Conservation (phyloP, 768 basidiomycete species). For the Lyophyllum decastes region DNA sequence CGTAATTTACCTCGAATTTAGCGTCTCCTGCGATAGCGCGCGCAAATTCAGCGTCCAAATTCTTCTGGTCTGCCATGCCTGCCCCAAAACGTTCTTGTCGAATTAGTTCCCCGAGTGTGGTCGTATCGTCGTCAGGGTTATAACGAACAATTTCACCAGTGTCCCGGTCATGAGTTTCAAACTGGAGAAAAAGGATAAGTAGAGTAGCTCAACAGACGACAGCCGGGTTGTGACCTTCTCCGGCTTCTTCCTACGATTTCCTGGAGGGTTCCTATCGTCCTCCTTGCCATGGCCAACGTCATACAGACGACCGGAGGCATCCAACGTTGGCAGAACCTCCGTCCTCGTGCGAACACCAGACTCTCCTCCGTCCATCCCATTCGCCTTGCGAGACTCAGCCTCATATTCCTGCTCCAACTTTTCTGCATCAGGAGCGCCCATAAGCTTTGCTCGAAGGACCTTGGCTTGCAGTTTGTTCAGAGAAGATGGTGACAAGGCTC, state of each 20-base stretch:
- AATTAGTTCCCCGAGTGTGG: constrained; percentile 87
- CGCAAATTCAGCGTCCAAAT: constrained; percentile 89
- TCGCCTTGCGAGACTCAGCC: constrained; percentile 52
- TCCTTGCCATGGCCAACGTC: constrained; percentile 85
- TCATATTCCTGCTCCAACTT: constrained; percentile 88
- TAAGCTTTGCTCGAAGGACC: constrained; percentile 88
- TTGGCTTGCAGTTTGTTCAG: constrained; percentile 93
- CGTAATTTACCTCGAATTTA: constrained; percentile 70
- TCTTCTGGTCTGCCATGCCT: constrained; percentile 88
- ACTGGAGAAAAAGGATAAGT: constrained; percentile 36
- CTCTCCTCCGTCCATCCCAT: constrained; percentile 41
- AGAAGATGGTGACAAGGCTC: constrained; percentile 71
- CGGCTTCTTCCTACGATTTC: constrained; percentile 81
- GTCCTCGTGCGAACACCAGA: constrained; percentile 59
- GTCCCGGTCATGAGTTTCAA: constrained; percentile 88
- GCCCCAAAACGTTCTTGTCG: constrained; percentile 91
- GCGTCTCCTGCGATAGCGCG: constrained; percentile 85
- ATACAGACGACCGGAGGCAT: constrained; percentile 82
- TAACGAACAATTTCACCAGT: constrained; percentile 88
- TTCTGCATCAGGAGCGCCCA: constrained; percentile 75
- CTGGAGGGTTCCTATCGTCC: constrained; percentile 50
- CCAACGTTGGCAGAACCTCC: constrained; percentile 87
- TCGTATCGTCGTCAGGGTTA: constrained; percentile 88
- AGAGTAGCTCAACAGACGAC: neutral
- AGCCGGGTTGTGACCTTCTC: constrained; percentile 53